Evolutionary conservation across 371 early-diverging fungal species (phyloP).

Genomic region (Amoeboaphelidium protococcarum): DNA sequence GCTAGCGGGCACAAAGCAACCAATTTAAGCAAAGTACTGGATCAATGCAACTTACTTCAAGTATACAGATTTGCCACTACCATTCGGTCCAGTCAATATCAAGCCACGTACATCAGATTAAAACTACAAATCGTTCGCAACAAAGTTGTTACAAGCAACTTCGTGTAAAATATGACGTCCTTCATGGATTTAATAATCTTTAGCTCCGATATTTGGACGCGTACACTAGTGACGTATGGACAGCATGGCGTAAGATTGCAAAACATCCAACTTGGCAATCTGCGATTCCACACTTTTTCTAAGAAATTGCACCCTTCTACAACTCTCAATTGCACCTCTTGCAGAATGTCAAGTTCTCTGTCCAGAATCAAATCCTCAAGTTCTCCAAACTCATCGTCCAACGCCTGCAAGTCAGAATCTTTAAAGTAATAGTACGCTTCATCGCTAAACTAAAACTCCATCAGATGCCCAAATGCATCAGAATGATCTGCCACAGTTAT

Average conservation of each 20-base stretch:
- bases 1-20: neutral
- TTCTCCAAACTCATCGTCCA: neutral
- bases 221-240: neutral
- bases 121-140: neutral
- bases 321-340: neutral
- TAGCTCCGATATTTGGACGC: neutral
- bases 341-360: neutral
- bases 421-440: neutral
- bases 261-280: neutral
- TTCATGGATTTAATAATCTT: neutral
- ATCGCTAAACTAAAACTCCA: no score
- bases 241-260: neutral
- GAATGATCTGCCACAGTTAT: no score
- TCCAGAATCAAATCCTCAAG: neutral
- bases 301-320: neutral
- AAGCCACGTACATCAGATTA: neutral
- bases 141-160: neutral
- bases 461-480: no score
- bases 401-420: neutral
- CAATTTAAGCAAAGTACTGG: neutral
- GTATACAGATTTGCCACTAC: conserved; percentile 1
- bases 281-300: neutral
- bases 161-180: neutral
- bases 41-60: neutral
- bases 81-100: conserved; percentile 1